A percentile compares a stretch with the other conserved stretches of the same genome.
Conservation (phyloP, 176 grass and related monocot genomes). For the Musa itinerans region DNA sequence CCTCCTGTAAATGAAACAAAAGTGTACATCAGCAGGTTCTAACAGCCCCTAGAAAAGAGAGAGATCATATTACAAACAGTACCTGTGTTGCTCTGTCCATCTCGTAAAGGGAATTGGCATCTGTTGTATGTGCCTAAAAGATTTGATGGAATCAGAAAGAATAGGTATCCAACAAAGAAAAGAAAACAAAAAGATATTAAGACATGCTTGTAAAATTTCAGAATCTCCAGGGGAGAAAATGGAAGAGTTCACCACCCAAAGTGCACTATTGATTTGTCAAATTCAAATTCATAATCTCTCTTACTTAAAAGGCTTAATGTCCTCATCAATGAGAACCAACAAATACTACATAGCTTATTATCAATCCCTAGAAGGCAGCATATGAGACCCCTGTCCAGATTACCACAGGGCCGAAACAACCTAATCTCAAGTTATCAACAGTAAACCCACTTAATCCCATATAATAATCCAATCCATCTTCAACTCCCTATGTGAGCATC, state of each 20-base stretch:
- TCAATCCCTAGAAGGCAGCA: too few relatives aligned
- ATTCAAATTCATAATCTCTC: too few relatives aligned
- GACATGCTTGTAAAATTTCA: not conserved
- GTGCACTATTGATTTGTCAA: too few relatives aligned
- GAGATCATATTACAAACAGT: not conserved
- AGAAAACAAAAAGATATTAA: not conserved
- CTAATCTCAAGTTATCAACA: too few relatives aligned
- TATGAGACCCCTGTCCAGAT: too few relatives aligned
- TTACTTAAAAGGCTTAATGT: too few relatives aligned
- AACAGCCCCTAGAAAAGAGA: not conserved
- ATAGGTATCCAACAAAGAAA: not conserved
- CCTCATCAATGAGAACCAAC: too few relatives aligned
- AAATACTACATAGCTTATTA: too few relatives aligned
- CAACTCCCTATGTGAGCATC: not conserved
- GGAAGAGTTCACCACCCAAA: not conserved
- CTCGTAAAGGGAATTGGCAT: constrained; percentile 80
- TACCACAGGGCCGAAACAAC: too few relatives aligned
- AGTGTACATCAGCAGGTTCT: not conserved
- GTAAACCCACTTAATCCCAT: too few relatives aligned
- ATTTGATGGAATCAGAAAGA: not conserved
- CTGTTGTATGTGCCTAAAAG: constrained; percentile 48
- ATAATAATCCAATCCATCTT: too few relatives aligned
- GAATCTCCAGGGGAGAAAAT: not conserved
- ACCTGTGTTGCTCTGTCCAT: constrained; percentile 95
- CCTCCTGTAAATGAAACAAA: constrained; percentile 41